A percentile compares a stretch with the other conserved stretches of the same genome.
Conservation (phyloP, 257 asterid species). For the Solanum neorickii region DNA sequence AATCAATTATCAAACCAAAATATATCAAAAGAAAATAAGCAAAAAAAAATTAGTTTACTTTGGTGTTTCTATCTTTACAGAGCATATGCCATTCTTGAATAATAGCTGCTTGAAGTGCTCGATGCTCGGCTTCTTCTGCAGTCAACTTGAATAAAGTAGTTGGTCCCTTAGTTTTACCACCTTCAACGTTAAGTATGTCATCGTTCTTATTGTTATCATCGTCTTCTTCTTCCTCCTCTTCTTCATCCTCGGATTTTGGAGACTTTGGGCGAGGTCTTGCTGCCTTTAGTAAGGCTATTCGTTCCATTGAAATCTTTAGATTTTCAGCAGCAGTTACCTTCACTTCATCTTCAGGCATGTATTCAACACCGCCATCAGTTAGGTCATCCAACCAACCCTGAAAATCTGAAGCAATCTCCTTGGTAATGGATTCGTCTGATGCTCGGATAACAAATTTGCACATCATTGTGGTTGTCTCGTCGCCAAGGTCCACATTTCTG, state of each 20-base stretch:
- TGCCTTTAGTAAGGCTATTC: constrained; percentile 71
- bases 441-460: constrained; percentile 89
- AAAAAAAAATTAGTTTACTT: constrained; percentile 22
- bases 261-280: constrained; percentile 59
- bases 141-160: constrained; percentile 57
- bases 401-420: constrained; percentile 66
- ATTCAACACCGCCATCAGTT: constrained; percentile 70
- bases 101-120: constrained; percentile 79
- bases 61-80: constrained; percentile 55
- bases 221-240: constrained; percentile 23
- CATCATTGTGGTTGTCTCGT: constrained; percentile 86
- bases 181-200: constrained; percentile 26
- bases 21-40: background rate
- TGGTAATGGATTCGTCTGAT: constrained; percentile 64
- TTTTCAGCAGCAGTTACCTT: constrained; percentile 72
- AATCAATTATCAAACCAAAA: background rate
- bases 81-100: constrained; percentile 79
- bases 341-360: constrained; percentile 92
- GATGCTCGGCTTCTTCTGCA: constrained; percentile 75
- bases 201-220: constrained; percentile 9
- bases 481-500: constrained; percentile 83
- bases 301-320: constrained; percentile 70
- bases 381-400: constrained; percentile 95
- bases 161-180: constrained; percentile 40
- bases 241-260: constrained; percentile 36